Percentiles rank a stretch among this genome's conserved stretches.
Evolutionary conservation across 2,329 filamentous ascomycete genomes (phyloP).

Genomic region (Xylariales sp.): DNA sequence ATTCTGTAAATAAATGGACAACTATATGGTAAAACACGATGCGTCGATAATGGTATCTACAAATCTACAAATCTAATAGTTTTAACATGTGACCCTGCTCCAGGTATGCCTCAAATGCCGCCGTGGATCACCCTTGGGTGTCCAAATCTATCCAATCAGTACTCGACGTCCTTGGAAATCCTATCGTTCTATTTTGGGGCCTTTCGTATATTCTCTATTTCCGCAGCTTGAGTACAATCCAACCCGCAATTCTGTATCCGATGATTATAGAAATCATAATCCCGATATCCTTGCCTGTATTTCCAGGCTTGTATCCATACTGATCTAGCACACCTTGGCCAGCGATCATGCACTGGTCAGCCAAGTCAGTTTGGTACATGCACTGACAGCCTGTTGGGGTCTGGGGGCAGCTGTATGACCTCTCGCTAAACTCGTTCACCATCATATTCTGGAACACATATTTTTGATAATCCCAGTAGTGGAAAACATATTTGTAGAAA

Average conservation of each 20-base stretch:
- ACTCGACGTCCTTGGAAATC: no score
- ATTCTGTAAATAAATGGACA: no score
- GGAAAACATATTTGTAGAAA: constrained; percentile 84
- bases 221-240: constrained; percentile 49
- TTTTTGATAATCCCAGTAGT: constrained; percentile 83
- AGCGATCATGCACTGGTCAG: constrained; percentile 61
- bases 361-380: constrained; percentile 64
- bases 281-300: constrained; percentile 66
- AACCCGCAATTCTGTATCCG: constrained; percentile 67
- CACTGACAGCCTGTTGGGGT: constrained; percentile 53
- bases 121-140: no score
- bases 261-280: constrained; percentile 74
- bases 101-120: no score
- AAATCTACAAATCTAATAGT: no score
- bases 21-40: no score
- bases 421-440: constrained; percentile 74
- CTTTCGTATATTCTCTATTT: constrained; percentile 3
- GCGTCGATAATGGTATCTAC: no score
- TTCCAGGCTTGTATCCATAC: constrained; percentile 64
- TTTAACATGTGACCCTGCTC: no score
- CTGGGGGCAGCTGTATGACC: constrained; percentile 59
- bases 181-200: no score
- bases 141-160: no score
- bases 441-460: constrained; percentile 93
- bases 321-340: constrained; percentile 65